Evolutionary conservation across 805 yeast species (phyloP).

Genomic region (Nakazawaea wyomingensis): DNA sequence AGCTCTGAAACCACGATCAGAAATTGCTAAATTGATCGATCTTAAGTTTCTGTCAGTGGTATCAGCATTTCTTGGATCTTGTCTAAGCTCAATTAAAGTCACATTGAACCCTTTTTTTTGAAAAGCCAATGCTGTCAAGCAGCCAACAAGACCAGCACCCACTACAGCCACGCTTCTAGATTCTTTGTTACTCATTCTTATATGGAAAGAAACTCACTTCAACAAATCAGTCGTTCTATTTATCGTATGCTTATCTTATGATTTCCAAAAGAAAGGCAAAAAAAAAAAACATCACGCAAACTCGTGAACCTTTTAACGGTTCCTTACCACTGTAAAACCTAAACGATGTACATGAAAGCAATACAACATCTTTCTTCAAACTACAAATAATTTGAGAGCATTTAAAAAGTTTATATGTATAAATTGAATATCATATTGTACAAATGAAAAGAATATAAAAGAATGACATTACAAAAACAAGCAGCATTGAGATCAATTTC

Average conservation of each 20-base stretch:
- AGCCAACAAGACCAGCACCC: conserved; percentile 91
- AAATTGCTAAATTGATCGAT: conserved; percentile 86
- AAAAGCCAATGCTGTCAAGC: conserved; percentile 77
- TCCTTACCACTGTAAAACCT: too few species aligned
- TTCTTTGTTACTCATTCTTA: conserved; percentile 9
- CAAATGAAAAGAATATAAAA: neutral
- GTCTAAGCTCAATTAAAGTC: conserved; percentile 63
- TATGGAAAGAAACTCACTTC: too few species aligned
- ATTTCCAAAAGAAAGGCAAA: too few species aligned
- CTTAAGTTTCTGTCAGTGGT: conserved; percentile 38
- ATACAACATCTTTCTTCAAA: too few species aligned
- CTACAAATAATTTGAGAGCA: too few species aligned
- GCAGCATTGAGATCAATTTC: conserved; percentile 25
- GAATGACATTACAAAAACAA: neutral
- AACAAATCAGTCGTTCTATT: too few species aligned
- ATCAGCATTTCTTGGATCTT: conserved; percentile 50
- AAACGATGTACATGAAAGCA: too few species aligned
- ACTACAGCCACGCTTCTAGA: conserved; percentile 49
- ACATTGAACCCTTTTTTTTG: conserved; percentile 69
- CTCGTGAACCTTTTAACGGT: too few species aligned
- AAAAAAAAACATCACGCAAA: too few species aligned
- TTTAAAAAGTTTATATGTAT: too few species aligned
- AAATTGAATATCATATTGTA: neutral
- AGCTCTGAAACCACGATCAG: conserved; percentile 76
- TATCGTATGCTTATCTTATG: too few species aligned